These are phyloP conservation scores for Jackrogersella multiformis DNA, from an alignment of 495 filamentous ascomycete species.

Conservation along the genomic window DNA sequence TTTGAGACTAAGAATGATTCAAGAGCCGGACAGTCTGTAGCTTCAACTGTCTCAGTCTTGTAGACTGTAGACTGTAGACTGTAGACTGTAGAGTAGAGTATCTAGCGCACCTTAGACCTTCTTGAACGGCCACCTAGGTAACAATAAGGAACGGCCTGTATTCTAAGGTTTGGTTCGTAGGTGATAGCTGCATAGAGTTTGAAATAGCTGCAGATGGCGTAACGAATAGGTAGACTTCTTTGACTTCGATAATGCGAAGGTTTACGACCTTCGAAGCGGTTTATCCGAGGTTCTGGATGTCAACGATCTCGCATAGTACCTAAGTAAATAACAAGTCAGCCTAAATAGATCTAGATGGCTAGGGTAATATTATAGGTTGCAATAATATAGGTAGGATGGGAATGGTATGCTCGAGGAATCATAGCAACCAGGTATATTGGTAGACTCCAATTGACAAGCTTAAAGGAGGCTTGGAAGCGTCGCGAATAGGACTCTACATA, in stretches of 20 bases:
- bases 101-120: constrained; percentile 17
- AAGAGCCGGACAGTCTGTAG: constrained; percentile 9
- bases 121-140: constrained; percentile 1
- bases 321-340: constrained; percentile 12
- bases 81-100: too few species aligned
- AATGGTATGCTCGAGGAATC: neutral
- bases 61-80: too few species aligned
- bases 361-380: neutral
- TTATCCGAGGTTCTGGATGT: neutral
- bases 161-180: constrained; percentile 11
- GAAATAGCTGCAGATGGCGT: constrained; percentile 9
- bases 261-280: constrained; percentile 4
- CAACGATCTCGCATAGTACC: constrained; percentile 6
- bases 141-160: neutral
- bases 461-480: neutral
- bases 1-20: constrained; percentile 19
- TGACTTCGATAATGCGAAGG: constrained; percentile 2
- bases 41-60: constrained; percentile 12
- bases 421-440: neutral
- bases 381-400: too few species aligned
- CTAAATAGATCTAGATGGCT: constrained; percentile 9
- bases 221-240: constrained; percentile 9
- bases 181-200: constrained; percentile 23
- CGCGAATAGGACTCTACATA: constrained; percentile 9
- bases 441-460: constrained; percentile 1